Evolutionary conservation across 208 protist species (phyloP).

Genomic region (Zelonia costaricensis): DNA sequence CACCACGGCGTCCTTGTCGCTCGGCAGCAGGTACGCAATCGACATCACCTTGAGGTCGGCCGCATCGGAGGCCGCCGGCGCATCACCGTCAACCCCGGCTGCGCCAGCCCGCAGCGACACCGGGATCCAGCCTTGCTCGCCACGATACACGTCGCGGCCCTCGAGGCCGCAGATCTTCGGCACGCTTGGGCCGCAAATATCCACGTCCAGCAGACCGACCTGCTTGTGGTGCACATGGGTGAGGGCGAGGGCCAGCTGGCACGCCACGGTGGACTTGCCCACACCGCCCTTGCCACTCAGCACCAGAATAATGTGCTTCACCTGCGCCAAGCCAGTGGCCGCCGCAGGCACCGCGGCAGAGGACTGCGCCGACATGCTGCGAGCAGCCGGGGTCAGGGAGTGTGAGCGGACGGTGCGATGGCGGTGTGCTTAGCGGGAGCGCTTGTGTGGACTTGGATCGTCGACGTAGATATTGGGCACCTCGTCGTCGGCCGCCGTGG

Average conservation of each 20-base stretch:
- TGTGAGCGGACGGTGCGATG: too few species aligned
- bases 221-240: slow-evolving; percentile 64
- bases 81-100: too few species aligned
- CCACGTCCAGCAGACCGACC: slow-evolving; percentile 92
- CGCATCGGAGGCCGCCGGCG: not conserved
- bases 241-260: slow-evolving; percentile 96
- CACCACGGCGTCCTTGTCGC: slow-evolving; percentile 97
- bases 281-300: slow-evolving; percentile 99
- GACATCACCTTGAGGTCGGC: slow-evolving; percentile 93
- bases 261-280: slow-evolving; percentile 98
- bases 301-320: slow-evolving; percentile 98
- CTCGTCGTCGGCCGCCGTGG: too few species aligned
- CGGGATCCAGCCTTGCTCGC: slow-evolving; percentile 82
- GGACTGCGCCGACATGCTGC: too few species aligned
- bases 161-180: slow-evolving; percentile 97
- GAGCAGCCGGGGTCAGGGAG: too few species aligned
- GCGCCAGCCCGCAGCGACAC: slow-evolving; percentile 38
- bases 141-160: slow-evolving; percentile 84
- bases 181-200: slow-evolving; percentile 94
- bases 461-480: too few species aligned
- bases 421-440: too few species aligned
- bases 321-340: slow-evolving; percentile 31
- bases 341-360: too few species aligned
- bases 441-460: too few species aligned
- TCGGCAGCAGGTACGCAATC: slow-evolving; percentile 97